A percentile compares a stretch with the other conserved stretches of the same genome.
Evolutionary conservation across 345 rosid genomes (phyloP).

Genomic region (Salix purpurea): DNA sequence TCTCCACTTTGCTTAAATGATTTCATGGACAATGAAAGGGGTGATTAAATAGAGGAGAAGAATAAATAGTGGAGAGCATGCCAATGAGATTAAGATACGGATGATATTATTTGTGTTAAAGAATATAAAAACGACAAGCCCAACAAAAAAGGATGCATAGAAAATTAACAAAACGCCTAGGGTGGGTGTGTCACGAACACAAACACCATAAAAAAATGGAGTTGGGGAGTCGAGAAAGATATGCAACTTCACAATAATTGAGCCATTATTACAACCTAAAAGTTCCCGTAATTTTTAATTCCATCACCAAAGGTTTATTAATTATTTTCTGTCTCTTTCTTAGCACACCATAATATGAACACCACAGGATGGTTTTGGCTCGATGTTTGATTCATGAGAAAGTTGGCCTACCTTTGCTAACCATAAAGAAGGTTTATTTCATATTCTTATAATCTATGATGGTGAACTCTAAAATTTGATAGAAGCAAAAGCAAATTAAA

Average conservation of each 20-base stretch:
- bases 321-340: not conserved
- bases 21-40: not conserved
- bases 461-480: not conserved
- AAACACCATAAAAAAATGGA: slow-evolving; percentile 8
- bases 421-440: not conserved
- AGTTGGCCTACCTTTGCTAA: not conserved
- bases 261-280: slow-evolving; percentile 47
- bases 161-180: slow-evolving; percentile 20
- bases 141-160: slow-evolving; percentile 27
- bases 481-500: not conserved
- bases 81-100: not conserved
- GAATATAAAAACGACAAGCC: slow-evolving; percentile 34
- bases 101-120: slow-evolving; percentile 13
- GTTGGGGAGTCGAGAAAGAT: slow-evolving; percentile 18
- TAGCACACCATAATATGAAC: not conserved
- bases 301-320: not conserved
- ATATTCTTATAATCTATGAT: not conserved
- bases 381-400: not conserved
- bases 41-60: not conserved
- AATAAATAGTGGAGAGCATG: not conserved
- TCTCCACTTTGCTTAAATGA: slow-evolving; percentile 14
- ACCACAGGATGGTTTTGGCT: not conserved
- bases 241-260: slow-evolving; percentile 42
- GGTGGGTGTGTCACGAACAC: slow-evolving; percentile 33
- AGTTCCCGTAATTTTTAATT: slow-evolving; percentile 23